These are phyloP conservation scores for Chytriomyces confervae DNA, from an alignment of 192 early-diverging fungal genomes.

Conservation along the genomic window DNA sequence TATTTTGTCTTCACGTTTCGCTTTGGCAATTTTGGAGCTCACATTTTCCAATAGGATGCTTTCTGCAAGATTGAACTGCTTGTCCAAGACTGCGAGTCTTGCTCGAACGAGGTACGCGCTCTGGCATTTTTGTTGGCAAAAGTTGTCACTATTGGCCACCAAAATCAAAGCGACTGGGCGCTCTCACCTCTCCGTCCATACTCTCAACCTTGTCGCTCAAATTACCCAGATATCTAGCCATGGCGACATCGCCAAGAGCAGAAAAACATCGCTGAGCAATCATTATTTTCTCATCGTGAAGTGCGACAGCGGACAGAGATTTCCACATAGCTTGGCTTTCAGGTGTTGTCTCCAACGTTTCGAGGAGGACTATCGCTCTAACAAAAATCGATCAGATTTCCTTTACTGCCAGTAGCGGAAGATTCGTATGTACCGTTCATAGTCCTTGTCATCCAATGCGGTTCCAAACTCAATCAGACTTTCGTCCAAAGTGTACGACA, in stretches of 20 bases:
- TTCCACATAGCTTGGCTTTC: conserved; percentile 76
- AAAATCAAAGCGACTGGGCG: not conserved
- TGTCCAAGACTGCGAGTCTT: conserved; percentile 61
- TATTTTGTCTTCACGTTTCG: conserved; percentile 7
- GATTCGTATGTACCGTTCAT: conserved; percentile 54
- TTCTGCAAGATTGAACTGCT: conserved; percentile 69
- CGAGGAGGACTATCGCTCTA: conserved; percentile 66
- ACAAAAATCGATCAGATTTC: not conserved
- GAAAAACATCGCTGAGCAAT: conserved; percentile 70
- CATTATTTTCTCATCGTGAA: conserved; percentile 60
- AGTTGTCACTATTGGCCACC: not conserved
- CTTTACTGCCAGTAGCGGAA: not conserved
- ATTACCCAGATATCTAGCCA: conserved; percentile 54
- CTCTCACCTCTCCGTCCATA: conserved; percentile 35
- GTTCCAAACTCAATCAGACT: conserved; percentile 72
- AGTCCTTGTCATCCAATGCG: conserved; percentile 69
- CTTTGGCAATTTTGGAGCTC: conserved; percentile 10
- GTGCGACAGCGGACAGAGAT: conserved; percentile 55
- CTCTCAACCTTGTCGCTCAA: conserved; percentile 46
- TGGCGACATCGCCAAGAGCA: conserved; percentile 63
- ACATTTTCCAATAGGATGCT: conserved; percentile 64
- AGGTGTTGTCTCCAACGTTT: conserved; percentile 64
- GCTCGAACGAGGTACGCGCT: conserved; percentile 57
- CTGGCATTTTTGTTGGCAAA: conserved; percentile 20
- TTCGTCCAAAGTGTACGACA: conserved; percentile 71